Base-by-base conservation (phyloP, 2,329 filamentous ascomycete species). In the Colletotrichum coccodes region DNA sequence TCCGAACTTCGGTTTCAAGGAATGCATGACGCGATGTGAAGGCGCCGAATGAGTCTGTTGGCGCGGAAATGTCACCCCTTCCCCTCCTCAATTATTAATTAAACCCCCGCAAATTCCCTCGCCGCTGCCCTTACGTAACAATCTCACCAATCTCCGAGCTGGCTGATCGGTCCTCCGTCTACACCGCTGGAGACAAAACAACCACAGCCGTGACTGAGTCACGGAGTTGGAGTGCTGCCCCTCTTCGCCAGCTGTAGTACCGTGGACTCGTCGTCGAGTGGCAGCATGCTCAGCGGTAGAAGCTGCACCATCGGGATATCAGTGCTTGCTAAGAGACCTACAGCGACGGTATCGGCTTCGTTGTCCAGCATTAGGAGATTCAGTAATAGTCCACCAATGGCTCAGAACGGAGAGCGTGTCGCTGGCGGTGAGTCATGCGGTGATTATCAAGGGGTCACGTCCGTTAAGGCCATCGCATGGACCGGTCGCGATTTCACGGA, bases 351-450 rank as follows among this genome's bases (percentile, higher is more conserved):
- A 26, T 38, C 34, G 26, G 23, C 28, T 38, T 18, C 54, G 11
- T 50, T 44, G 4, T 18, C 12, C 4, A n/a, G 47, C 38, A 26
- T 36, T 6, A 34, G 47, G 30, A 38, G 18, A 16, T 60, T 57
- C 36, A 66, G 49, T 16, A 40, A 56, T 0, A 56, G 26, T 28
- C n/a, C 21, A n/a, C 12, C 7, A 36, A 56, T 69, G 66, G 30
- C 66, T 32, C 61, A 60, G 18, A 38, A 36, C 21, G 23, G 16
- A 16, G 40, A 59, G 38, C 38, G 47, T 44, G 23, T 28, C 9
- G 26, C 40, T n/a, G 49, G 56, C 36, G 53, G 61, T 68, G 40
- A 65, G 65, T 68, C 2, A 11, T 14, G n/a, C 8, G 44, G 12
- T 12, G 18, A n/a, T 28, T 14, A 16, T 30, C 6, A 32, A 7